Evolutionary conservation across 2,329 filamentous ascomycete genomes (phyloP).

Genomic region (Aspergillus quadricinctus): DNA sequence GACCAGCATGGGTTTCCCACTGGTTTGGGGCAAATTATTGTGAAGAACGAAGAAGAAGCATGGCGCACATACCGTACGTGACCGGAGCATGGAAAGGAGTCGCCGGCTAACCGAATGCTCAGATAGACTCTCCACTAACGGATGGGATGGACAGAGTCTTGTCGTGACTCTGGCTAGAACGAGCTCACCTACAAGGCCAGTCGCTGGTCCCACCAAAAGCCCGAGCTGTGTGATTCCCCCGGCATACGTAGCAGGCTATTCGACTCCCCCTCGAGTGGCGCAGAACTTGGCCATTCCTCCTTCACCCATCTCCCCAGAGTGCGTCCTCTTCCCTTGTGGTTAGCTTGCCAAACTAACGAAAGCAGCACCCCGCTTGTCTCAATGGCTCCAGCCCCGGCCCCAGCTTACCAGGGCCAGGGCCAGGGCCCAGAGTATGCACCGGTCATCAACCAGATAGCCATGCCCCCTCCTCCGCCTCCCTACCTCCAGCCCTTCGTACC

Average conservation of each 20-base stretch:
- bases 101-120: constrained; percentile 12
- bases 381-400: constrained; percentile 8
- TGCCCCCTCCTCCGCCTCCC: constrained; percentile 6
- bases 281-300: constrained; percentile 28
- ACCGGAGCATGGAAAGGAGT: not conserved
- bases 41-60: constrained; percentile 43
- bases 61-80: constrained; percentile 41
- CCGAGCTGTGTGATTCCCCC: constrained; percentile 25
- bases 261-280: constrained; percentile 27
- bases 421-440: constrained; percentile 21
- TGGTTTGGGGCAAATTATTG: constrained; percentile 41
- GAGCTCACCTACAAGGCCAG: constrained; percentile 37
- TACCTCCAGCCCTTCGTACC: constrained; percentile 22
- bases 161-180: constrained; percentile 40
- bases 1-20: constrained; percentile 40
- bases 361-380: constrained; percentile 16
- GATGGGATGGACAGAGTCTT: constrained; percentile 42
- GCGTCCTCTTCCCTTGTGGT: constrained; percentile 16
- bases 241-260: constrained; percentile 28
- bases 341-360: constrained; percentile 8
- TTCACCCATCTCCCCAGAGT: constrained; percentile 37
- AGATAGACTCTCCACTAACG: constrained; percentile 40
- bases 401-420: constrained; percentile 19
- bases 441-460: constrained; percentile 20
- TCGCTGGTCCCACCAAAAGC: constrained; percentile 41